Percentiles rank a stretch among this genome's conserved stretches.
These are phyloP conservation scores for Senecio squalidus DNA, from an alignment of 140 eudicot species.

Conservation along the genomic window DNA sequence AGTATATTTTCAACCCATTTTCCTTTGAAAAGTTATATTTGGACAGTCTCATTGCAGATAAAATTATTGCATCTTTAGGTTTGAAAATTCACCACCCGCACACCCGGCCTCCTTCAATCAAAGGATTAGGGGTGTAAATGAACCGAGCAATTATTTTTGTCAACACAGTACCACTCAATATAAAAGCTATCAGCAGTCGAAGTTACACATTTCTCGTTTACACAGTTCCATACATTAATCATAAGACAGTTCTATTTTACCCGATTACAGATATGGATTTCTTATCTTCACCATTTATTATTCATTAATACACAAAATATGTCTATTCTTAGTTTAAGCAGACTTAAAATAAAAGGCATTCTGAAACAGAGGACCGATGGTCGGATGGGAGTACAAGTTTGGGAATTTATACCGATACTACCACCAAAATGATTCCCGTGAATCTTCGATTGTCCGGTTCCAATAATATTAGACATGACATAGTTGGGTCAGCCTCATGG, in stretches of 20 bases:
- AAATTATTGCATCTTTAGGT: background rate
- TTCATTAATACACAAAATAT: too few species aligned
- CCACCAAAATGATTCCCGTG: background rate
- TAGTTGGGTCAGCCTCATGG: too few species aligned
- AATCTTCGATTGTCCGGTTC: background rate
- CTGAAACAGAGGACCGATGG: background rate
- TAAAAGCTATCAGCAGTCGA: too few species aligned
- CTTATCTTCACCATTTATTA: background rate
- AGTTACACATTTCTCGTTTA: too few species aligned
- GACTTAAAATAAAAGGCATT: background rate
- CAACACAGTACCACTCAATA: too few species aligned
- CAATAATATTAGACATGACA: too few species aligned
- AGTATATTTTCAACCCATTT: background rate
- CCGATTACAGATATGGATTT: background rate
- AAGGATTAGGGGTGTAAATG: background rate
- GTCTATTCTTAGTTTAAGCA: too few species aligned
- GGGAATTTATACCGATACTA: background rate
- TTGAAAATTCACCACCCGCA: background rate
- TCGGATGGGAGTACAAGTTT: constrained; percentile 14
- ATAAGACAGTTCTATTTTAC: too few species aligned
- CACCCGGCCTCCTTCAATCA: background rate
- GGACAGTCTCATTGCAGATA: background rate
- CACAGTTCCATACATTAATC: too few species aligned
- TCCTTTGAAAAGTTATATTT: background rate
- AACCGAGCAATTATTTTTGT: too few species aligned